A percentile compares a stretch with the other conserved stretches of the same genome.
phyloP scores from a whole-genome alignment of 208 protist genomes.

The Acanthamoeba triangularis region DNA sequence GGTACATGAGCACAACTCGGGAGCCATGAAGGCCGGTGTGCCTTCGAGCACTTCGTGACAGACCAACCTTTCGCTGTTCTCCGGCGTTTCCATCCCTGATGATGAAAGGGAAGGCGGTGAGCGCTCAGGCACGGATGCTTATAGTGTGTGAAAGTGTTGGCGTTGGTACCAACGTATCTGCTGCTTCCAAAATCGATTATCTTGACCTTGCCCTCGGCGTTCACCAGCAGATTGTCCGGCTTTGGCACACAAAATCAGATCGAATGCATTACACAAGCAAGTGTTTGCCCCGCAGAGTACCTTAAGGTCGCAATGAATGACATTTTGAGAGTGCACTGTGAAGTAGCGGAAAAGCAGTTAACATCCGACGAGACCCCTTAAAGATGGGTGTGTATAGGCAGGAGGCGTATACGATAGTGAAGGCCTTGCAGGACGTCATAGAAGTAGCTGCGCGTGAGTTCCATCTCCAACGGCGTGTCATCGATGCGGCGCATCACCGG shows the following conservation, averaged over 20 bases:
- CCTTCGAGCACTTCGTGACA: conserved; percentile 34
- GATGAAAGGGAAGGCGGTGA: not conserved
- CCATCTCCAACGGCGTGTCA: conserved; percentile 27
- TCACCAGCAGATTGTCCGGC: conserved; percentile 61
- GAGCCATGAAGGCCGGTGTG: conserved; percentile 68
- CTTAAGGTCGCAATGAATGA: conserved; percentile 53
- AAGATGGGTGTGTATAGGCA: not conserved
- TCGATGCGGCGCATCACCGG: conserved; percentile 26
- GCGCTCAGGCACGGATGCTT: not conserved
- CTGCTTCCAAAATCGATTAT: conserved; percentile 68
- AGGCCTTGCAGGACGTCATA: conserved; percentile 41
- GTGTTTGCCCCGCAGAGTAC: not conserved
- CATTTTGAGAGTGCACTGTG: not conserved
- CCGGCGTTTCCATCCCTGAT: not conserved
- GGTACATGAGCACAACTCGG: conserved; percentile 49
- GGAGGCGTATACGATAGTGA: conserved; percentile 20
- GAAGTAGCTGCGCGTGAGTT: conserved; percentile 55
- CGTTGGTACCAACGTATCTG: not conserved
- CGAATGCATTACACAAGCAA: not conserved
- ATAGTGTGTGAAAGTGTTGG: not conserved
- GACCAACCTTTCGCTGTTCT: not conserved
- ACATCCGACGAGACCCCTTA: not conserved
- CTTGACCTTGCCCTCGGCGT: not conserved
- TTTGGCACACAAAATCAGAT: not conserved
- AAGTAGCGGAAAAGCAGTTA: not conserved